Evolutionary conservation across 2,329 filamentous ascomycete genomes (phyloP), one percentile per base, ranked within the genome.

Genomic region (Neodidymelliopsis sp.): DNA sequence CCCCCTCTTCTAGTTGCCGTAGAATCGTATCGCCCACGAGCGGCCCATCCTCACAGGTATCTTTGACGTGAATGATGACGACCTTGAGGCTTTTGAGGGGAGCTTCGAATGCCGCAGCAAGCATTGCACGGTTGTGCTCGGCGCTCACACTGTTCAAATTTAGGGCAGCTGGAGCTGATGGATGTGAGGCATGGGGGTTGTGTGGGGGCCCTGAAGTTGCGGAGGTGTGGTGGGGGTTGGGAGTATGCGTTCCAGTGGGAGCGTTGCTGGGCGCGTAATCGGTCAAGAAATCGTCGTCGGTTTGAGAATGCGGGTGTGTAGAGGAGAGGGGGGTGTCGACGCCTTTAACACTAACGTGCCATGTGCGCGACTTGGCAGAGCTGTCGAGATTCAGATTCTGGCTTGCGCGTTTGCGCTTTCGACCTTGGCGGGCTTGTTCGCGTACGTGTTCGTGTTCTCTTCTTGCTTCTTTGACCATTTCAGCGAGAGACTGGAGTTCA

Each of bases 11-110:
- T 38, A 97, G 73, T 69, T 97, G 84, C 51, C 77, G 67, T 16
- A 94, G 63, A 25, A 97, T 96, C 2, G 75, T 80, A 3, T 90
- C 84, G 25, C 78, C 82, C 2, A 81, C 84, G 36, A 76, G 71
- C 19, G 84, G 83, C 0, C 85, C 90, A 67, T 96, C 91, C 7
- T 80, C 78, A 45, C 97, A 76, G 16, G 83, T 87, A 57, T 97
- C 93, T 71, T 99, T 99, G 65, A 97, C 84, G 68, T 99, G 94
- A 27, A 97, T 97, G 45, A 97, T 84, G 38, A 97, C 86, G 1
- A 99, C 79, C 55, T 85, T 88, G 20, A 97, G 69, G 0, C 91
- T 91, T 41, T 80, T 77, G 4, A 99, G 78, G 6, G 86, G 85
- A 37, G 65, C 29, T 34, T 64, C 51, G 19, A 69, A 63, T 2